Evolutionary conservation across 768 basidiomycete species (phyloP).

Genomic region (Mycena vulgaris): DNA sequence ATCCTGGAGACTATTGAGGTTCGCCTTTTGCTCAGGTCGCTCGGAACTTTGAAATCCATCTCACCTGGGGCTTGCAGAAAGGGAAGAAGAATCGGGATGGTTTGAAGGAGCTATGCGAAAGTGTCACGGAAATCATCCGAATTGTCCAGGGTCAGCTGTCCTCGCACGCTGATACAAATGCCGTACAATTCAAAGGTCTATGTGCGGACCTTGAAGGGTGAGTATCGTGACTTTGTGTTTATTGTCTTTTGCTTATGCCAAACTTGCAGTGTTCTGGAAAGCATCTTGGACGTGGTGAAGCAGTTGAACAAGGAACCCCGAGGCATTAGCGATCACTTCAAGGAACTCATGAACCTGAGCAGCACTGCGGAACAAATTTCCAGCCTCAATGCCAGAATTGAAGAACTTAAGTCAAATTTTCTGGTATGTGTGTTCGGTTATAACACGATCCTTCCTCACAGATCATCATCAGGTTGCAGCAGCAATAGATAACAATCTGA

Average conservation of each 20-base stretch:
- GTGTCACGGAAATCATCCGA: no score
- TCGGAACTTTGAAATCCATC: not conserved
- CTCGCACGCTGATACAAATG: no score
- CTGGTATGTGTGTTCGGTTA: not conserved
- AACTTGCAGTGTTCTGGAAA: constrained; percentile 6
- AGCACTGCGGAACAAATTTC: constrained; percentile 2
- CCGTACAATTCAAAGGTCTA: no score
- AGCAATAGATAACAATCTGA: constrained; percentile 12
- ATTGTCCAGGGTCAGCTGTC: no score
- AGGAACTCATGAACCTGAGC: constrained; percentile 6
- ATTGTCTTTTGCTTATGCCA: not conserved
- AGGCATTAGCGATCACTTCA: constrained; percentile 4
- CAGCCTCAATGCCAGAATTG: not conserved
- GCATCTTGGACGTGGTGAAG: not conserved
- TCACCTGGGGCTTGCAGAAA: not conserved
- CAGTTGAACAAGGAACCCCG: not conserved
- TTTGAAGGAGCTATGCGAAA: no score
- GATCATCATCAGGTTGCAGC: not conserved
- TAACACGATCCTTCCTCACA: not conserved
- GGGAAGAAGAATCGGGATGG: constrained; percentile 29
- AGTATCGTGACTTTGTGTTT: not conserved
- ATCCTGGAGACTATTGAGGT: constrained; percentile 17
- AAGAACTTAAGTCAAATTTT: constrained; percentile 5
- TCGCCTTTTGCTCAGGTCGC: not conserved
- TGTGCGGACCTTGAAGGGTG: no score